These are phyloP conservation scores for Clitopilus passeckerianus DNA, from an alignment of 768 basidiomycete species.

Conservation along the genomic window DNA sequence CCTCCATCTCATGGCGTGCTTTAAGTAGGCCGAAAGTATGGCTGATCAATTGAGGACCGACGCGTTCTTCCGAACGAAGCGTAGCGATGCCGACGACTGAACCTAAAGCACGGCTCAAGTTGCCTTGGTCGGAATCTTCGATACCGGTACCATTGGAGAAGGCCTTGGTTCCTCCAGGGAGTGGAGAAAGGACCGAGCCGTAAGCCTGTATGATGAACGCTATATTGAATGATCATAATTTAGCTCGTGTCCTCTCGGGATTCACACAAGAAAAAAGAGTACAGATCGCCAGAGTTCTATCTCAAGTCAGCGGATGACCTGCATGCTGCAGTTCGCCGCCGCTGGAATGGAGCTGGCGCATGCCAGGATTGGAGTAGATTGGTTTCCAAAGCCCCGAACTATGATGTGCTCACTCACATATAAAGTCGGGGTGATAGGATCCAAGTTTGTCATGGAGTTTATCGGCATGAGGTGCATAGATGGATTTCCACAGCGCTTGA, in stretches of 20 bases:
- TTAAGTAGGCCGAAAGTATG: slow-evolving; percentile 91
- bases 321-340: neutral
- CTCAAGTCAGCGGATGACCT: neutral
- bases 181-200: slow-evolving; percentile 71
- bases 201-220: slow-evolving; percentile 88
- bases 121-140: slow-evolving; percentile 64
- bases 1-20: slow-evolving; percentile 52
- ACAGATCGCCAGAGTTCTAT: neutral
- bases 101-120: slow-evolving; percentile 79
- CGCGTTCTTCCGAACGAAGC: slow-evolving; percentile 78
- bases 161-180: slow-evolving; percentile 51
- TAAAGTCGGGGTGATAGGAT: slow-evolving; percentile 91
- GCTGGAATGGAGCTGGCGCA: neutral
- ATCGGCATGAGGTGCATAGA: slow-evolving; percentile 85
- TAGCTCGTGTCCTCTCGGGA: neutral
- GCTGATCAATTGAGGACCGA: slow-evolving; percentile 82
- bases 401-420: slow-evolving; percentile 57
- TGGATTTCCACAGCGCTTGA: slow-evolving; percentile 72
- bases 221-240: slow-evolving; percentile 19
- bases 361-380: neutral
- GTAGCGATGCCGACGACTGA: slow-evolving; percentile 84
- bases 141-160: slow-evolving; percentile 33
- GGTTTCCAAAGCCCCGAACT: neutral
- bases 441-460: slow-evolving; percentile 86
- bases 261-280: neutral